Evolutionary conservation across 2,329 filamentous ascomycete genomes (phyloP).

Genomic region (Aspergillus tubingensis): DNA sequence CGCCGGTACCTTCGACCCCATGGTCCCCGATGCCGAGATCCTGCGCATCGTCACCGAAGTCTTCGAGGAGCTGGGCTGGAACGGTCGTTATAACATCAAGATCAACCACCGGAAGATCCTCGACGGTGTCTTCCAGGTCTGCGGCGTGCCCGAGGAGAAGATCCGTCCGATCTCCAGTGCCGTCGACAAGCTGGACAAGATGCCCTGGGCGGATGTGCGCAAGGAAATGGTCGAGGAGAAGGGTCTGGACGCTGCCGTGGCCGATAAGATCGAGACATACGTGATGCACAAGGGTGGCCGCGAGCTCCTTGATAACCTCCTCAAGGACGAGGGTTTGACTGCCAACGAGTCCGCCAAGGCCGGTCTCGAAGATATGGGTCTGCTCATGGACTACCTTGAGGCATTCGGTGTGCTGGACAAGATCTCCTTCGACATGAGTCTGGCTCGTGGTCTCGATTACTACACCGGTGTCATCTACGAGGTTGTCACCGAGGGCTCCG

Average conservation of each 20-base stretch:
- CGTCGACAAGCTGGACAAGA: slow-evolving; percentile 94
- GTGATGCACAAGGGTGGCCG: slow-evolving; percentile 74
- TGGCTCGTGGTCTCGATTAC: slow-evolving; percentile 90
- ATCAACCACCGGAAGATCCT: slow-evolving; percentile 94
- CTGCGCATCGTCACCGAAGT: slow-evolving; percentile 82
- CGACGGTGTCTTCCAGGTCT: slow-evolving; percentile 88
- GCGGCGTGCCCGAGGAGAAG: slow-evolving; percentile 83
- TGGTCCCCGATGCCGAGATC: slow-evolving; percentile 91
- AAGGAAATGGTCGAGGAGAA: slow-evolving; percentile 94
- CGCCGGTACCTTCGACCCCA: slow-evolving; percentile 80
- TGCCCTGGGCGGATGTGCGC: slow-evolving; percentile 81
- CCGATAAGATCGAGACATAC: slow-evolving; percentile 84
- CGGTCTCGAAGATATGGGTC: slow-evolving; percentile 76
- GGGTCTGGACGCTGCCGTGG: slow-evolving; percentile 72
- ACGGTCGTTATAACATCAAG: slow-evolving; percentile 79
- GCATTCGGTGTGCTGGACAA: slow-evolving; percentile 71
- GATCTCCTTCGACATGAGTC: slow-evolving; percentile 84
- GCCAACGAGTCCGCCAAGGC: slow-evolving; percentile 75
- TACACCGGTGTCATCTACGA: slow-evolving; percentile 84
- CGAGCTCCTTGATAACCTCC: slow-evolving; percentile 71
- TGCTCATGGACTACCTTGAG: slow-evolving; percentile 80
- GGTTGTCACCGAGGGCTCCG: slow-evolving; percentile 79
- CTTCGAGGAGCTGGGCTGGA: slow-evolving; percentile 76
- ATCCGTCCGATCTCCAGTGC: slow-evolving; percentile 87
- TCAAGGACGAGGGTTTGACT: slow-evolving; percentile 66